Evolutionary conservation across 805 yeast genomes (phyloP), one percentile per base, ranked within the genome.

Genomic region (Candida argentea): DNA sequence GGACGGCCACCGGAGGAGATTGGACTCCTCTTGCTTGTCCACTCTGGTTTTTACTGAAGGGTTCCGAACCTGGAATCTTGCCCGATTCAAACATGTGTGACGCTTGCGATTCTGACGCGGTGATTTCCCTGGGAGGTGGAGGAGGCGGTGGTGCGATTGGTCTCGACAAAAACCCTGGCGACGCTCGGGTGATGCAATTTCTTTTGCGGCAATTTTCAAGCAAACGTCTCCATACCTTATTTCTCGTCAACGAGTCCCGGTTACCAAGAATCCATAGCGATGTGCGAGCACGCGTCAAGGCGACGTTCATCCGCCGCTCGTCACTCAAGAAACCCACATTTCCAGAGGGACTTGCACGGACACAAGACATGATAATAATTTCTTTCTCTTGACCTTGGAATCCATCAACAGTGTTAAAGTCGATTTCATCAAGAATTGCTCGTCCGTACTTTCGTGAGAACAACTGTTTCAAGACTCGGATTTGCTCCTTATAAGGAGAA

Each of bases 321-420:
- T 91, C 99, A 26, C 80, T 77, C 49, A 91, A 66, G 55, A 91
- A 91, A 11, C 97, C 98, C 34, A 89, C 84, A 14, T 67, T 57
- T 6, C 66, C 70, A 9, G 69, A 61, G 26, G 75, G 79, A 35
- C 67, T 62, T 1, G 97, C 95, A 43, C 98, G 71, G 4, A 91
- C 99, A 71, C 97, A 89, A 0, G 97, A 86, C 65, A 91, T 78
- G 27, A 91, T 71, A 36, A 91, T 84, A 26, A 91, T 73, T 37
- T 89, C 96, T 52, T 89, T 91, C 48, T 91, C 99, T 53, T 91
- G 97, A 31, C 61, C 96, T 59, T 86, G 99, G 50, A 87, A 91
- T 1, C 97, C 98, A 65, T 91, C 99, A 35, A 91, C 86, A 0
- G 99, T 85, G 46, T 87, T 86, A 56, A 91, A 86, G 46, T 83